Conservation (phyloP, 768 basidiomycete genomes). For the Suillus luteus region DNA sequence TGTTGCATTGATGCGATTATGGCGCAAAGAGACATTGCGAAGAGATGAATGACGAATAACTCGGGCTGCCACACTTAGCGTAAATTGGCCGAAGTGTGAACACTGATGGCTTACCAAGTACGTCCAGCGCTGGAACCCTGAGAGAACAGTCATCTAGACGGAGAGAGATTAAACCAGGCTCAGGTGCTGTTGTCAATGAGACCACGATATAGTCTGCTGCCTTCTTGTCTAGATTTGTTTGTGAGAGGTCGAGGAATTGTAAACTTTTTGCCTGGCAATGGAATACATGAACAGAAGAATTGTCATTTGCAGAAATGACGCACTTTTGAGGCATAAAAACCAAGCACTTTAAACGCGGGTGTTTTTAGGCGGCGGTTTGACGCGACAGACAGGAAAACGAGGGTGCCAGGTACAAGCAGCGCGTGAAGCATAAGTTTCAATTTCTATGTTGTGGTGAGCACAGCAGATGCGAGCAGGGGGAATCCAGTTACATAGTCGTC, state of each 20-base stretch:
- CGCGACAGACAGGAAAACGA: constrained; percentile 83
- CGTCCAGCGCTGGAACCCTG: constrained; percentile 73
- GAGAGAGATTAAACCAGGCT: constrained; percentile 66
- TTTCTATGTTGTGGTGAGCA: constrained; percentile 44
- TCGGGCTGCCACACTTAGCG: constrained; percentile 52
- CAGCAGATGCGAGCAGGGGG: background rate
- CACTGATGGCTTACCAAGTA: constrained; percentile 60
- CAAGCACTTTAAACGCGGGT: constrained; percentile 75
- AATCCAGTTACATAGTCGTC: constrained; percentile 65
- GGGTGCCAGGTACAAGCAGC: constrained; percentile 76
- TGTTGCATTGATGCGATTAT: constrained; percentile 81
- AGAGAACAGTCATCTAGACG: constrained; percentile 86
- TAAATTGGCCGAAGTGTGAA: background rate
- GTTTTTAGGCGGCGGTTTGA: constrained; percentile 83
- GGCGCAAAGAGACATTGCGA: constrained; percentile 85
- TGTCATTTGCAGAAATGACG: constrained; percentile 2
- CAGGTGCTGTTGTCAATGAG: constrained; percentile 49
- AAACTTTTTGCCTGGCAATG: constrained; percentile 64
- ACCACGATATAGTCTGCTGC: constrained; percentile 79
- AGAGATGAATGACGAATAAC: constrained; percentile 82
- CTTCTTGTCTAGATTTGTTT: constrained; percentile 82
- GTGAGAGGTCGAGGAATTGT: constrained; percentile 89
- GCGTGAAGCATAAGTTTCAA: constrained; percentile 91
- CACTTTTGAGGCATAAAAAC: constrained; percentile 79
- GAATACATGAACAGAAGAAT: background rate